These are phyloP conservation scores for Pyrenopolyporus hunteri DNA, from an alignment of 495 filamentous ascomycete genomes.

Conservation along the genomic window DNA sequence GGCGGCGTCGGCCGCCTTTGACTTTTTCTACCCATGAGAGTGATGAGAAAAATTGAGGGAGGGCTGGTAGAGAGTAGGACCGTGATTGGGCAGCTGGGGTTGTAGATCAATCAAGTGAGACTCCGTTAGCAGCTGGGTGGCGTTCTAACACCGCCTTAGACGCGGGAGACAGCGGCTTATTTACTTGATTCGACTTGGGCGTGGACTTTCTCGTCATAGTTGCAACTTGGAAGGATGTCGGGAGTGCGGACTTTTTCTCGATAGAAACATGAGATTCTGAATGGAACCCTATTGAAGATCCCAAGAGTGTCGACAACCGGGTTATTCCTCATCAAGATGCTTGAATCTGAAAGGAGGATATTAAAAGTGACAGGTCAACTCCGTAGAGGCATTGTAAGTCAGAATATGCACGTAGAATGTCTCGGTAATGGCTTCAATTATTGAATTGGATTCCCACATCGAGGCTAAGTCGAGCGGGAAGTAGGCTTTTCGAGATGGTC, in stretches of 20 bases:
- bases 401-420: slow-evolving; percentile 9
- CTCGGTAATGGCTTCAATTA: slow-evolving; percentile 23
- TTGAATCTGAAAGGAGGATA: slow-evolving; percentile 6
- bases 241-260: slow-evolving; percentile 39
- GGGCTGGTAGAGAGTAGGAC: slow-evolving; percentile 28
- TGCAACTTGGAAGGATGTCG: neutral
- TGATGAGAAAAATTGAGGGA: slow-evolving; percentile 36
- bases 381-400: slow-evolving; percentile 19
- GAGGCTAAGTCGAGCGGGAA: neutral
- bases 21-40: slow-evolving; percentile 33
- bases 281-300: slow-evolving; percentile 16
- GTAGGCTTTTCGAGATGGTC: slow-evolving; percentile 6
- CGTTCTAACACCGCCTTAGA: slow-evolving; percentile 33
- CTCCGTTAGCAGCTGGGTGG: slow-evolving; percentile 38
- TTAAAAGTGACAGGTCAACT: slow-evolving; percentile 36
- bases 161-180: slow-evolving; percentile 36
- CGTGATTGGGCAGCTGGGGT: slow-evolving; percentile 42
- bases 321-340: slow-evolving; percentile 1
- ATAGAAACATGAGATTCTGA: slow-evolving; percentile 10
- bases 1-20: slow-evolving; percentile 37
- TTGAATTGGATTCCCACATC: slow-evolving; percentile 9
- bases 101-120: slow-evolving; percentile 45
- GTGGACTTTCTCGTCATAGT: slow-evolving; percentile 27
- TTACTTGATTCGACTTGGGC: slow-evolving; percentile 26
- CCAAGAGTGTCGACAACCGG: neutral